Evolutionary conservation across 208 protist genomes (phyloP), one percentile per base, ranked within the genome.

Genomic region (Leishmania amazonensis): DNA sequence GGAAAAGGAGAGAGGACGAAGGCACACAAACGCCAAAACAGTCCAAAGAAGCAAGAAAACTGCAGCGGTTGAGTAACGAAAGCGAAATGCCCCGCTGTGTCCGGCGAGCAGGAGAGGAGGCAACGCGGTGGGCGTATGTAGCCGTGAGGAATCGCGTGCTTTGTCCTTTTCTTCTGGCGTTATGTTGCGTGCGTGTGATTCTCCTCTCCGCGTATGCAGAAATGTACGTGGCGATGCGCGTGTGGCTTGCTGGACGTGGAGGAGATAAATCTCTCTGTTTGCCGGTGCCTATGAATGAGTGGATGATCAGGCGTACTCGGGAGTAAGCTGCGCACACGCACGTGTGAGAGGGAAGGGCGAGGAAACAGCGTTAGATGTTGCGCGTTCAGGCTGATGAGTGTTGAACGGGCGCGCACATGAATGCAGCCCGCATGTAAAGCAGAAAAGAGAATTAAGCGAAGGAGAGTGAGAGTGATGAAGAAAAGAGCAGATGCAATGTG

Each of bases 81-180:
- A 42, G 38, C 70, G 17, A 67, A 83, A 80, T 51, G 1, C 7
- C n/a, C 47, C 28, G 70, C 45, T 51, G 11, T 17, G 70, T 11
- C 19, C 45, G 28, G 24, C 47, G 28, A 76, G n/a, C 73, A 11
- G 53, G 8, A 76, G 19, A 73, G 35, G 45, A 17, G 21, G 21
- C 19, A n/a, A 73, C 57, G 31, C 62, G 62, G 31, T 68, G 13
- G 11, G 13, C 62, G n/a, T 24, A 40, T 68, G 57, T 42, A 75
- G 74, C 60, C 53, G 54, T 64, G 65, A 42, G n/a, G 9, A 47
- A 51, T 49, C 28, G 38, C 45, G 24, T 31, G 31, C 28, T 71
- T 45, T 60, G 13, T 31, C 15, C 31, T 35, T 86, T 75, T 21
- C 40, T 74, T 47, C 79, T 49, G 38, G 81, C 42, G 81, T 83